Conservation (phyloP, 2,329 filamentous ascomycete genomes). For the Septoria petroselini region DNA sequence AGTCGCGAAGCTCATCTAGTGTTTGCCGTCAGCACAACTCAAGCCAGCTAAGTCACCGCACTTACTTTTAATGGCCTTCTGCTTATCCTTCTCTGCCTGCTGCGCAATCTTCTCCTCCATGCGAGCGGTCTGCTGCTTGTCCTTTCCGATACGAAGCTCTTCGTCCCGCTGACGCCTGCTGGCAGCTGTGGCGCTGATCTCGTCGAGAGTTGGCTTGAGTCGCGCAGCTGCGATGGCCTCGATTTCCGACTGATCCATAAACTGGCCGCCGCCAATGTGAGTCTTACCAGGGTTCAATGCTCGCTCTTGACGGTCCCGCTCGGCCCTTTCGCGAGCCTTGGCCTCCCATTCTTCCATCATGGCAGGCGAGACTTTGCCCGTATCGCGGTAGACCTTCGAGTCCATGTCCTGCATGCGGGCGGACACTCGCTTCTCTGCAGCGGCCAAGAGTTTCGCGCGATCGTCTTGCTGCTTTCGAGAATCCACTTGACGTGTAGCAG, state of each 20-base stretch:
- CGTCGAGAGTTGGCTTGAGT: constrained; percentile 78
- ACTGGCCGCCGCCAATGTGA: constrained; percentile 77
- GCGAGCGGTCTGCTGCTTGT: constrained; percentile 61
- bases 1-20: constrained; percentile 55
- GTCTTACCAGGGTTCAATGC: constrained; percentile 56
- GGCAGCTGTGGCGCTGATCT: constrained; percentile 77
- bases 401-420: constrained; percentile 77
- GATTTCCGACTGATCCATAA: constrained; percentile 73
- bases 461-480: constrained; percentile 71
- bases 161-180: constrained; percentile 65
- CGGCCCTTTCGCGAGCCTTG: constrained; percentile 68
- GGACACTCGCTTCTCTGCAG: constrained; percentile 82
- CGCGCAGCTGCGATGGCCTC: constrained; percentile 73
- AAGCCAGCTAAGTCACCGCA: constrained; percentile 18
- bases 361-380: constrained; percentile 67
- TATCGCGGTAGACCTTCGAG: constrained; percentile 71
- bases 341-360: constrained; percentile 74
- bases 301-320: constrained; percentile 61
- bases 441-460: constrained; percentile 69
- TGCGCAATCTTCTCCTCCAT: constrained; percentile 53
- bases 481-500: constrained; percentile 65
- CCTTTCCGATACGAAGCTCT: constrained; percentile 60
- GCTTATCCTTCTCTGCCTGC: constrained; percentile 46
- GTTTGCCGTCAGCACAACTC: constrained; percentile 13
- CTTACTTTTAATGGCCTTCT: constrained; percentile 57